Conservation (phyloP, 2,329 filamentous ascomycete species). For the Paramyrothecium sp. region DNA sequence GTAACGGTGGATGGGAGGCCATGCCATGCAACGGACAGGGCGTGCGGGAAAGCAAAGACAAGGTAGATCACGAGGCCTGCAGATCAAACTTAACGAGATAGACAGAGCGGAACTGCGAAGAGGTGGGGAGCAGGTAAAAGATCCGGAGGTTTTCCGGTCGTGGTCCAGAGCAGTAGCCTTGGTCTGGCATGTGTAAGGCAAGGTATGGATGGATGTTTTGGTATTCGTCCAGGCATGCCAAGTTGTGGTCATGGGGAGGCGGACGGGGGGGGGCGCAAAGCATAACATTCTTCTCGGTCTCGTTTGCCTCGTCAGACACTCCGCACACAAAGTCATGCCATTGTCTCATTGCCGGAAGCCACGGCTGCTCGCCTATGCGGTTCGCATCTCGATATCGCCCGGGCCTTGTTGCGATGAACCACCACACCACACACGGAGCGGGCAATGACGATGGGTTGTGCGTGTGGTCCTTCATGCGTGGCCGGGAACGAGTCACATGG, state of each 20-base stretch:
- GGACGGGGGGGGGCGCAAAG: too few relatives aligned
- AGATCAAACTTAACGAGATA: neutral
- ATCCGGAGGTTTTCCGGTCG: too few relatives aligned
- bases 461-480: neutral
- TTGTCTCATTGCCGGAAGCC: neutral
- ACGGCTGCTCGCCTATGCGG: neutral
- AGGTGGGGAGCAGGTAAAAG: too few relatives aligned
- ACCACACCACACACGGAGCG: neutral
- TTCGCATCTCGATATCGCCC: neutral
- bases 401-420: neutral
- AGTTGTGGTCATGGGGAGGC: too few relatives aligned
- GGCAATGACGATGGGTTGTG: neutral
- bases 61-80: neutral
- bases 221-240: too few relatives aligned
- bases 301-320: too few relatives aligned
- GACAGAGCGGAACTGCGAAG: neutral
- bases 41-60: neutral
- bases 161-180: too few relatives aligned
- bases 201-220: too few relatives aligned
- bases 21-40: neutral
- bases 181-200: too few relatives aligned
- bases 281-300: too few relatives aligned
- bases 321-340: too few relatives aligned
- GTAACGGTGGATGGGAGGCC: neutral
- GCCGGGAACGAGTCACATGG: neutral